Conservation (phyloP, 2,329 filamentous ascomycete species). For the Aspergillus proliferans region DNA sequence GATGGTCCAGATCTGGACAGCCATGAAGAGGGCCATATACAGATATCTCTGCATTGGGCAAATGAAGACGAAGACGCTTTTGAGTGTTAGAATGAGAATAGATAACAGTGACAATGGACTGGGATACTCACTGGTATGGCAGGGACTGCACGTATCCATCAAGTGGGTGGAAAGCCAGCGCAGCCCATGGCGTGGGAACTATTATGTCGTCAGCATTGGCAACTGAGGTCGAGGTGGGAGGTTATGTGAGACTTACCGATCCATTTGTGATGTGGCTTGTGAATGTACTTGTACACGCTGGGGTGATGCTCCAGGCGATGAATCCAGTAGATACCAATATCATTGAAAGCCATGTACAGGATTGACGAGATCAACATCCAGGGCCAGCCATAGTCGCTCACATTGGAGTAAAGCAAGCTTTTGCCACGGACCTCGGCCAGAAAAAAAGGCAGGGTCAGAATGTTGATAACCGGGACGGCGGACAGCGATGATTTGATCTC, state of each 20-base stretch:
- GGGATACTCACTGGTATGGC: slow-evolving; percentile 61
- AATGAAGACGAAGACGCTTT: slow-evolving; percentile 45
- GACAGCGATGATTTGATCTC: slow-evolving; percentile 73
- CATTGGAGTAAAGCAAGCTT: slow-evolving; percentile 64
- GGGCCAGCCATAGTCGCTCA: too few relatives aligned
- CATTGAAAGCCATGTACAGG: slow-evolving; percentile 59
- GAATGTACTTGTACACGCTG: slow-evolving; percentile 71
- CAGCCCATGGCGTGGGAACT: slow-evolving; percentile 83
- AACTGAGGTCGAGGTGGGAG: too few relatives aligned
- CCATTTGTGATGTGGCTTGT: slow-evolving; percentile 99
- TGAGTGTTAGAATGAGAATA: too few relatives aligned
- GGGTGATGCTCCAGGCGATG: slow-evolving; percentile 79
- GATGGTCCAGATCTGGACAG: slow-evolving; percentile 86
- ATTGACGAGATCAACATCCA: too few relatives aligned
- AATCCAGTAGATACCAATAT: slow-evolving; percentile 84
- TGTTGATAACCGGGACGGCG: slow-evolving; percentile 72
- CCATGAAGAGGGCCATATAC: slow-evolving; percentile 69
- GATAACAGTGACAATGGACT: too few relatives aligned
- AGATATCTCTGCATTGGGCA: slow-evolving; percentile 79
- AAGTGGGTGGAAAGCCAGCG: slow-evolving; percentile 87
- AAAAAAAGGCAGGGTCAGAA: slow-evolving; percentile 76
- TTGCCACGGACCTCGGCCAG: slow-evolving; percentile 74
- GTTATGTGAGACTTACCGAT: slow-evolving; percentile 48
- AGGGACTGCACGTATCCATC: slow-evolving; percentile 83
- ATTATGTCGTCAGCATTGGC: too few relatives aligned